phyloP scores from a whole-genome alignment of 768 basidiomycete genomes.

The Gymnopilus junonius region DNA sequence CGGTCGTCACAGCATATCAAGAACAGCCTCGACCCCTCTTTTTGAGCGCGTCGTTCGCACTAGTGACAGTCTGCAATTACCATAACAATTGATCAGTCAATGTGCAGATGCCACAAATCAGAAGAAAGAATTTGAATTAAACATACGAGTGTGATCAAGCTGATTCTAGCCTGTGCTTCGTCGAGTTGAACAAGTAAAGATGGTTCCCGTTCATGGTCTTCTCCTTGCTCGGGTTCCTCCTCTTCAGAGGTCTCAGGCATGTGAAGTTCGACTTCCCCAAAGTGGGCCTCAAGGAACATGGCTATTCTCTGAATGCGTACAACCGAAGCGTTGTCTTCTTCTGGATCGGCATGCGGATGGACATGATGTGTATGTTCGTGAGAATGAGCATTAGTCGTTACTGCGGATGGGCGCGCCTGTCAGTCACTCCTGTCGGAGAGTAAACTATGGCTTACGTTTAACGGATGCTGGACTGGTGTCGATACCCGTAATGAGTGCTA shows the following conservation, averaged over 20 bases:
- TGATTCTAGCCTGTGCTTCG: slow-evolving; percentile 81
- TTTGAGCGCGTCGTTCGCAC: slow-evolving; percentile 69
- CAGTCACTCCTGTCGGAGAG: neutral
- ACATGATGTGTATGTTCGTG: slow-evolving; percentile 57
- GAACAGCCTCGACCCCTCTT: slow-evolving; percentile 83
- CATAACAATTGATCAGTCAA: slow-evolving; percentile 8
- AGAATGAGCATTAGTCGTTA: slow-evolving; percentile 25
- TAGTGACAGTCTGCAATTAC: slow-evolving; percentile 66
- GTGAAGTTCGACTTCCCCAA: slow-evolving; percentile 87
- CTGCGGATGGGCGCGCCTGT: slow-evolving; percentile 10
- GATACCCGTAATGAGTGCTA: slow-evolving; percentile 91
- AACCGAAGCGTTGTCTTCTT: slow-evolving; percentile 41
- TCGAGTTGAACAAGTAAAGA: slow-evolving; percentile 83
- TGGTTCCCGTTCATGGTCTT: slow-evolving; percentile 55
- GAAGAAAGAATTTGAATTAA: no score
- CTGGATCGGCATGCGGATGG: slow-evolving; percentile 72
- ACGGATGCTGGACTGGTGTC: slow-evolving; percentile 96
- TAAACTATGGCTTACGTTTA: slow-evolving; percentile 65
- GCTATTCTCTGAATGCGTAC: slow-evolving; percentile 68
- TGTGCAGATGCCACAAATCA: slow-evolving; percentile 11
- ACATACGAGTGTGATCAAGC: slow-evolving; percentile 82
- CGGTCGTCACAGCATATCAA: slow-evolving; percentile 90
- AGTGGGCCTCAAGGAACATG: slow-evolving; percentile 94
- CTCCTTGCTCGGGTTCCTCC: slow-evolving; percentile 51
- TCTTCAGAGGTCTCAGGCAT: slow-evolving; percentile 64